phyloP scores from a whole-genome alignment of 2,329 filamentous ascomycete genomes.

The Xylaria sp. region DNA sequence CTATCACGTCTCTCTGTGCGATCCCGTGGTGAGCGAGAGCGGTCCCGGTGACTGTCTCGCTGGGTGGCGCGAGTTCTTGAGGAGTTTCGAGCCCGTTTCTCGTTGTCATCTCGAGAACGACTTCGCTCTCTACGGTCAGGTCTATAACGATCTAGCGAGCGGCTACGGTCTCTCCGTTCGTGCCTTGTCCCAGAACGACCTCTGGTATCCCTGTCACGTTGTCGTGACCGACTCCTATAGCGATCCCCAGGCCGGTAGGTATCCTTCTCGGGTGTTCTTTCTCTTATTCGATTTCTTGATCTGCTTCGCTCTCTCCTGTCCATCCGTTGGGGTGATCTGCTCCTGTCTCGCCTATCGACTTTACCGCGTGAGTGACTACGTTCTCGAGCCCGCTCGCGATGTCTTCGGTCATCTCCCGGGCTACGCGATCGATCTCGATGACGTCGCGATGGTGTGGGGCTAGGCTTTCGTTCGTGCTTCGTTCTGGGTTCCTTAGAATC shows the following conservation, averaged over 20 bases:
- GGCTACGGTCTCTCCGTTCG: conserved; percentile 45
- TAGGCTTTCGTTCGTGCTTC: conserved; percentile 46
- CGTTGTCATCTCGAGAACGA: conserved; percentile 48
- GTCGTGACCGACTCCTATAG: conserved; percentile 47
- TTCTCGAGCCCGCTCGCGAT: conserved; percentile 47
- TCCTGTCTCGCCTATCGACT: conserved; percentile 48
- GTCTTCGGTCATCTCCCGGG: conserved; percentile 46
- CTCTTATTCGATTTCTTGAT: conserved; percentile 52
- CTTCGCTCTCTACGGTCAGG: conserved; percentile 47
- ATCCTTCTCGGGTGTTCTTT: conserved; percentile 48
- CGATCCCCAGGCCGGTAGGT: conserved; percentile 49
- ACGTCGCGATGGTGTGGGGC: conserved; percentile 44
- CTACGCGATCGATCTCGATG: conserved; percentile 44
- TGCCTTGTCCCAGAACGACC: conserved; percentile 42
- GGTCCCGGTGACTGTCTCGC: conserved; percentile 44
- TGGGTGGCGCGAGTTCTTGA: conserved; percentile 42
- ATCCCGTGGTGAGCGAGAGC: conserved; percentile 49
- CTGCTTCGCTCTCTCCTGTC: conserved; percentile 52
- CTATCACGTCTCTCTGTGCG: conserved; percentile 47
- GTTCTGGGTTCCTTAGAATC: conserved; percentile 41
- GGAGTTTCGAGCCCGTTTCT: conserved; percentile 47
- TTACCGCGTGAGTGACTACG: conserved; percentile 45
- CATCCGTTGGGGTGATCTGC: conserved; percentile 44
- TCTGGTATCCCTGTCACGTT: conserved; percentile 44
- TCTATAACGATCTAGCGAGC: conserved; percentile 48